Percentiles rank a stretch among this genome's conserved stretches.
Evolutionary conservation across 179 eudicot genomes (phyloP).

Genomic region (Patellifolia procumbens): DNA sequence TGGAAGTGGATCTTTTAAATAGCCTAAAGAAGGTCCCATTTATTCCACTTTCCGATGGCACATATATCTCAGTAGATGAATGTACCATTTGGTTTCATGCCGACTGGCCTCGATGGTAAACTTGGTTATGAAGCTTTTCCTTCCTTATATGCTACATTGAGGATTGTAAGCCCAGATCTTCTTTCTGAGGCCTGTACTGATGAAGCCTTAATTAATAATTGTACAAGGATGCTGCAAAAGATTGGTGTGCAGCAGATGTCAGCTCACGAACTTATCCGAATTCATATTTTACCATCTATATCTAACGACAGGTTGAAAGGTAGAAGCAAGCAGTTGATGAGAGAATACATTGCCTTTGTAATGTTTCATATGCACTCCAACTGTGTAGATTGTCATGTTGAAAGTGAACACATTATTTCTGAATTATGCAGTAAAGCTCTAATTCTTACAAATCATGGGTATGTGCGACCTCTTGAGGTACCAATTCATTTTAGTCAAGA

Average conservation of each 20-base stretch:
- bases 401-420: constrained; percentile 55
- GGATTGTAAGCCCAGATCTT: constrained; percentile 69
- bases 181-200: constrained; percentile 51
- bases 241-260: constrained; percentile 82
- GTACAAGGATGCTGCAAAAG: constrained; percentile 58
- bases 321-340: constrained; percentile 45
- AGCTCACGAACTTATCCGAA: constrained; percentile 76
- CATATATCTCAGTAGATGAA: constrained; percentile 62
- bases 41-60: constrained; percentile 88
- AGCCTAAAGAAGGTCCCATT: constrained; percentile 63
- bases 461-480: constrained; percentile 54
- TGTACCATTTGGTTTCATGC: constrained; percentile 82
- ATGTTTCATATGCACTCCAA: constrained; percentile 82
- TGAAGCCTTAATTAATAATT: constrained; percentile 40
- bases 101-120: constrained; percentile 51
- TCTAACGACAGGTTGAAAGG: constrained; percentile 38
- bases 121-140: constrained; percentile 55
- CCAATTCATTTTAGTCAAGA: constrained; percentile 72
- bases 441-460: constrained; percentile 75
- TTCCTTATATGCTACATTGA: constrained; percentile 59
- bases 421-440: constrained; percentile 61
- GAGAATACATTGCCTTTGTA: constrained; percentile 69
- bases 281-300: constrained; percentile 72
- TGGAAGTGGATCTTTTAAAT: constrained; percentile 47
- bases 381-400: constrained; percentile 62